A percentile compares a stretch with the other conserved stretches of the same genome.
These are phyloP conservation scores for Cyclotella sp. DNA, from an alignment of 108 stramenopile genomes.

Conservation along the genomic window DNA sequence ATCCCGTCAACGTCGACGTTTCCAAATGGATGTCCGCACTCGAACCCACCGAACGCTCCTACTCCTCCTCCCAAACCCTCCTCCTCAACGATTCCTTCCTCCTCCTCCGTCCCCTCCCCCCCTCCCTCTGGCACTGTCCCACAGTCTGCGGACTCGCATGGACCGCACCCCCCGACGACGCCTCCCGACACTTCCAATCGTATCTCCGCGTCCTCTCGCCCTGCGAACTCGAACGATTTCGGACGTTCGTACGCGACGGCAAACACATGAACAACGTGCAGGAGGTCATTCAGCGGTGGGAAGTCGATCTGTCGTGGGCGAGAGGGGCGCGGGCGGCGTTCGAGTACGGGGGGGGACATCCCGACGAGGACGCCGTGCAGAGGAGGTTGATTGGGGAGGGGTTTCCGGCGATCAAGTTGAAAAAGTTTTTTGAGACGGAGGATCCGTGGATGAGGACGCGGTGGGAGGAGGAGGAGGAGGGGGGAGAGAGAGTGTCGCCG, in stretches of 20 bases:
- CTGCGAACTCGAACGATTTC: slow-evolving; percentile 26
- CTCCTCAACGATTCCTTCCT: slow-evolving; percentile 47
- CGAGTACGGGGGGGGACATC: slow-evolving; percentile 43
- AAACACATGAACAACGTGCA: slow-evolving; percentile 25
- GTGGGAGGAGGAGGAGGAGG: background rate
- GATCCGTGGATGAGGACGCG: slow-evolving; percentile 36
- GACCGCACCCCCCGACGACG: slow-evolving; percentile 24
- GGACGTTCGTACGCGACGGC: slow-evolving; percentile 1
- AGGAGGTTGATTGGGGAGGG: slow-evolving; percentile 24
- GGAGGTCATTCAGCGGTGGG: slow-evolving; percentile 42
- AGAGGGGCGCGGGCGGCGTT: slow-evolving; percentile 21
- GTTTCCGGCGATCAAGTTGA: slow-evolving; percentile 50
- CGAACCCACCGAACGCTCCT: slow-evolving; percentile 18
- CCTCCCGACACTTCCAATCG: slow-evolving; percentile 33
- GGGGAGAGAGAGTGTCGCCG: slow-evolving; percentile 19
- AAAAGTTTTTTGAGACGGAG: slow-evolving; percentile 46
- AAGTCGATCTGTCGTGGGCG: slow-evolving; percentile 40
- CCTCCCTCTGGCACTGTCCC: slow-evolving; percentile 33
- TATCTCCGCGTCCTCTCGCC: slow-evolving; percentile 34
- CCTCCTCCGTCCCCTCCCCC: slow-evolving; percentile 19
- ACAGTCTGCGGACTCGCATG: slow-evolving; percentile 46
- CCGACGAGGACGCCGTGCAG: slow-evolving; percentile 39
- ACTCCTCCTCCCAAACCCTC: slow-evolving; percentile 17
- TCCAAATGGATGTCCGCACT: slow-evolving; percentile 29
- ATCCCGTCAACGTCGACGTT: slow-evolving; percentile 42